These are phyloP conservation scores for Ophiorrhiza pumila DNA, from an alignment of 257 asterid genomes.

Conservation along the genomic window DNA sequence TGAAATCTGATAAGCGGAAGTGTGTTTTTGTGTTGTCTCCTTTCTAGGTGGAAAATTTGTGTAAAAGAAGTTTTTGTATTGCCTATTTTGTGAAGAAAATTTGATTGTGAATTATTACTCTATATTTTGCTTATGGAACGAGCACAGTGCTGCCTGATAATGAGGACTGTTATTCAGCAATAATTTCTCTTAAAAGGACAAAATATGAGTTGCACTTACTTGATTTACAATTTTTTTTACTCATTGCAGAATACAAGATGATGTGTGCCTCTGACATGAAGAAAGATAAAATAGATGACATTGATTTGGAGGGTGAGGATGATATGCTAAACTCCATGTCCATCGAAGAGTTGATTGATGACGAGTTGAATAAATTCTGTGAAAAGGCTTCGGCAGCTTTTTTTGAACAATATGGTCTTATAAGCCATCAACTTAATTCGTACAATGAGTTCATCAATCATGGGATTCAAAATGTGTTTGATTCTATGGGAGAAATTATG, in stretches of 20 bases:
- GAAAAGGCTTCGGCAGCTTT: slow-evolving; percentile 63
- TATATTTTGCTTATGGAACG: not conserved
- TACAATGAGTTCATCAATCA: slow-evolving; percentile 61
- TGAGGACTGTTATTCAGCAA: not conserved
- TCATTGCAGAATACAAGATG: slow-evolving; percentile 1
- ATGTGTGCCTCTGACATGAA: slow-evolving; percentile 5
- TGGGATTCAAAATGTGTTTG: slow-evolving; percentile 70
- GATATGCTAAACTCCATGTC: slow-evolving; percentile 38
- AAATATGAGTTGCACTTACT: not conserved
- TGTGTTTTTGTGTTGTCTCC: not conserved
- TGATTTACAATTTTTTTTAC: not conserved
- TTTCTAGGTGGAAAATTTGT: not conserved
- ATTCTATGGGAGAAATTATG: slow-evolving; percentile 68
- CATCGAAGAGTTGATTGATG: too few relatives aligned
- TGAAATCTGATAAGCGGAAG: not conserved
- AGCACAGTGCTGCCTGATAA: not conserved
- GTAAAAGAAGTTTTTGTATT: not conserved
- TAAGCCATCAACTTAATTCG: slow-evolving; percentile 84
- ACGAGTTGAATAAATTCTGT: slow-evolving; percentile 52
- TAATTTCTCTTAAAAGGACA: not conserved
- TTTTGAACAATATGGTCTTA: slow-evolving; percentile 69
- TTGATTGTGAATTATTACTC: not conserved
- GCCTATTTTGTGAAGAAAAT: not conserved
- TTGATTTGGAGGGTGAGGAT: slow-evolving; percentile 53
- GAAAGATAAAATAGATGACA: slow-evolving; percentile 27